A percentile compares a stretch with the other conserved stretches of the same genome.
Evolutionary conservation across 352 stramenopile genomes (phyloP).

Genomic region (Phytophthora rubi): DNA sequence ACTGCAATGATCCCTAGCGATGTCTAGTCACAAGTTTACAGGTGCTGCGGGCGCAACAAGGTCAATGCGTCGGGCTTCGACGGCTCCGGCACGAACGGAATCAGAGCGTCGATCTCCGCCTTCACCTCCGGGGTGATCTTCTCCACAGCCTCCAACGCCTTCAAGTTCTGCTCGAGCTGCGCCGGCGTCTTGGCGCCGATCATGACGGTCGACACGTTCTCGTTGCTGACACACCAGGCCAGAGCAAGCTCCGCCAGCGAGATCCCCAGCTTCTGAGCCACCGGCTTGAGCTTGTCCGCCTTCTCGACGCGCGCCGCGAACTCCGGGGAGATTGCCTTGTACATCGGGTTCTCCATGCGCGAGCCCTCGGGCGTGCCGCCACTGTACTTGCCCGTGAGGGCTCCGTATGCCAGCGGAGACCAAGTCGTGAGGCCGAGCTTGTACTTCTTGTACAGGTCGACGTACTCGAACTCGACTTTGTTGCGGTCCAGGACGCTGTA

Average conservation of each 20-base stretch:
- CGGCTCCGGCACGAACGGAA: slow-evolving; percentile 12
- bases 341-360: slow-evolving; percentile 45
- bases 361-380: slow-evolving; percentile 54
- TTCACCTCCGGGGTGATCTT: slow-evolving; percentile 65
- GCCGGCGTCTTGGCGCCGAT: slow-evolving; percentile 38
- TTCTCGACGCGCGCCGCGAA: slow-evolving; percentile 35
- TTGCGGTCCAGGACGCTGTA: slow-evolving; percentile 63
- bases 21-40: background rate
- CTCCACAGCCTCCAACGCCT: slow-evolving; percentile 41
- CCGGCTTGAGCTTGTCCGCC: slow-evolving; percentile 41
- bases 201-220: too few species aligned
- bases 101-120: slow-evolving; percentile 50
- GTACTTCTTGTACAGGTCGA: slow-evolving; percentile 56
- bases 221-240: too few species aligned
- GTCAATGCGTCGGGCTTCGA: background rate
- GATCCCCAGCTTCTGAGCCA: slow-evolving; percentile 41
- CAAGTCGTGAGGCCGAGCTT: slow-evolving; percentile 15
- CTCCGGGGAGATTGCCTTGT: slow-evolving; percentile 34
- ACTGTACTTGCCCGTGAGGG: slow-evolving; percentile 81
- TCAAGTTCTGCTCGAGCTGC: slow-evolving; percentile 72
- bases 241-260: too few species aligned
- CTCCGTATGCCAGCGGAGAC: slow-evolving; percentile 28
- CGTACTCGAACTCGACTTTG: slow-evolving; percentile 27
- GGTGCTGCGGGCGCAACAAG: slow-evolving; percentile 3
- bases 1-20: too few species aligned